phyloP scores from a whole-genome alignment of 2,329 filamentous ascomycete genomes.

The Cryphonectria japonica region DNA sequence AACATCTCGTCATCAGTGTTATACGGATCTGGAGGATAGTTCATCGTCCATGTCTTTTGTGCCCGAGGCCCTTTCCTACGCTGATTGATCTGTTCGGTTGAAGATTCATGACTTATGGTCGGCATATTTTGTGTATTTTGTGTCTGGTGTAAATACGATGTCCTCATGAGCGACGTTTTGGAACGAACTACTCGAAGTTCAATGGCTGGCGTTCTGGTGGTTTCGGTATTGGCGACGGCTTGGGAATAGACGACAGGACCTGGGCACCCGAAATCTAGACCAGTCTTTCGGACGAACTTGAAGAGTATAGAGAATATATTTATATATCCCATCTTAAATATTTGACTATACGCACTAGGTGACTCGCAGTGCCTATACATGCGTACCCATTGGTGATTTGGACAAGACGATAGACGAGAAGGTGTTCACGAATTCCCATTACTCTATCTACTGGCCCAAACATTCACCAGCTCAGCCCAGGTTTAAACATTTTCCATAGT shows the following conservation, averaged over 20 bases:
- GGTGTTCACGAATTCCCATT: too few species aligned
- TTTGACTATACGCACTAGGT: background rate
- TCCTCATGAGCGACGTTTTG: background rate
- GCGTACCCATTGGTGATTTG: background rate
- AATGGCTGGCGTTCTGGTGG: background rate
- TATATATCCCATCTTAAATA: background rate
- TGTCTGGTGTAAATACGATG: background rate
- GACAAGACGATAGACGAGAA: too few species aligned
- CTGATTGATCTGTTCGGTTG: background rate
- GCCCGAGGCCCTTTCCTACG: background rate
- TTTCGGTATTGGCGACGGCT: background rate
- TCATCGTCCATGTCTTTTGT: background rate
- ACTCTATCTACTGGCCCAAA: too few species aligned
- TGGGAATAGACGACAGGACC: background rate
- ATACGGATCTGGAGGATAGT: background rate
- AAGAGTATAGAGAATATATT: conserved; percentile 1
- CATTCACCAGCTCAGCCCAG: too few species aligned
- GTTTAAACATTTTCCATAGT: too few species aligned
- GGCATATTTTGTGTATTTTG: background rate
- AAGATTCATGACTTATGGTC: background rate
- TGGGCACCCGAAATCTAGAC: background rate
- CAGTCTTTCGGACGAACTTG: background rate
- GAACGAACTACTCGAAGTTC: background rate
- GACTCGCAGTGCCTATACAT: too few species aligned
- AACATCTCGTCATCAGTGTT: background rate